Conservation (phyloP, 495 filamentous ascomycete species). For the Xeromyces bisporus region DNA sequence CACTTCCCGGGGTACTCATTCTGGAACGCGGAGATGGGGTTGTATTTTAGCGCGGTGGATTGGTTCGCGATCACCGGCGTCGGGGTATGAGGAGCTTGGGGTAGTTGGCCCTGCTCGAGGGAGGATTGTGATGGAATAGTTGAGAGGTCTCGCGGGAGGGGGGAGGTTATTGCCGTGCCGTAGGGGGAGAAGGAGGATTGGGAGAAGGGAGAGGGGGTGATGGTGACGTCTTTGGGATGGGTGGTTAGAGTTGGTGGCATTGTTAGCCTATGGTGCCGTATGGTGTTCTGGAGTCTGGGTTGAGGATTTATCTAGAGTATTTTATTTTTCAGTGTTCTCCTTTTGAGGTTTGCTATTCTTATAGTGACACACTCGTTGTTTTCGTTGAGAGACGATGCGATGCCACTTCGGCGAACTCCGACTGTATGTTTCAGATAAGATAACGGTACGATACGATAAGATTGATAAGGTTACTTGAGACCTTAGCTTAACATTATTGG, state of each 20-base stretch:
- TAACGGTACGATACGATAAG: too few relatives aligned
- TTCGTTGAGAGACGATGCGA: too few relatives aligned
- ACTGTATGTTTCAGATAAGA: too few relatives aligned
- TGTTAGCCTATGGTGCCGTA: too few relatives aligned
- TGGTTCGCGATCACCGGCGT: constrained; percentile 53
- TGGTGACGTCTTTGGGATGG: background rate
- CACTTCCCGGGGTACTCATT: constrained; percentile 46
- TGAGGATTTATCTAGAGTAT: too few relatives aligned
- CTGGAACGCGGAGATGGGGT: constrained; percentile 50
- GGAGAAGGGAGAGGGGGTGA: constrained; percentile 44
- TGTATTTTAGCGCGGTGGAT: constrained; percentile 72
- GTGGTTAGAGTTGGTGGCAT: background rate
- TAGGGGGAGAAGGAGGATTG: constrained; percentile 55
- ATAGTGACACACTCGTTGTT: too few relatives aligned
- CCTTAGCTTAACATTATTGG: too few relatives aligned
- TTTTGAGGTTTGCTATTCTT: too few relatives aligned
- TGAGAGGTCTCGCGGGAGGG: constrained; percentile 34
- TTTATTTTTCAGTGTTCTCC: too few relatives aligned
- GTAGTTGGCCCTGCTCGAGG: constrained; percentile 15
- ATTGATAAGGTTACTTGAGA: too few relatives aligned
- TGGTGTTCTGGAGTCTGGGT: too few relatives aligned
- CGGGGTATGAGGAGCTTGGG: constrained; percentile 23
- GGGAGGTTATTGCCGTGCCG: constrained; percentile 67
- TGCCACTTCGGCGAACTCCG: too few relatives aligned
- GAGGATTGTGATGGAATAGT: constrained; percentile 23